Evolutionary conservation across 2,329 filamentous ascomycete species (phyloP), one percentile per base, ranked within the genome.

Genomic region (Colletotrichum sp.): DNA sequence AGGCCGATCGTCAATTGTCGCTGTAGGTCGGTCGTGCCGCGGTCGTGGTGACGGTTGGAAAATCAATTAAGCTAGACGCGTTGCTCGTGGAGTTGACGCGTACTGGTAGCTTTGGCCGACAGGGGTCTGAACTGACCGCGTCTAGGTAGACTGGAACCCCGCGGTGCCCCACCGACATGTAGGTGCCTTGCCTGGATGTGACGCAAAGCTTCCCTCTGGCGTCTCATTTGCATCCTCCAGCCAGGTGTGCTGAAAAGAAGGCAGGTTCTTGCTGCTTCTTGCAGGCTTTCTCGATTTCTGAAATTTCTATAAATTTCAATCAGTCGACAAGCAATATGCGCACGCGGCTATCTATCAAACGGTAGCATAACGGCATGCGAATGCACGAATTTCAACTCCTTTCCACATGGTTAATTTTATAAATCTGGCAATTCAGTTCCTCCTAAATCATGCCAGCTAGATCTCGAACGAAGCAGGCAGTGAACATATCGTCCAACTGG

Each of bases 11-110:
- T 62, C 32, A 15, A 21, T 36, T 63, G 7, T 49, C 49, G 59
- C 36, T 21, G 64, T 32, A 36, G 55, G 64, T 49, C 28, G 34
- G n/a, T 71, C 15, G 57, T 57, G n/a, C 32, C 6, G 28, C 21
- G 21, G 28, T 21, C 32, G 59, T 60, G 49, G 34, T 65, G 70
- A 74, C 49, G 34, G 34, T 52, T 32, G 32, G 49, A 34, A 76
- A 74, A 69, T 74, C 74, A 74, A 76, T 76, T 76, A 76, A 76
- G 73, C 24, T 16, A 55, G 71, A 76, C 74, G 71, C 74, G 73
- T 39, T 49, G 30, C 36, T 39, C 72, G 69, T 52, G 70, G 28
- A 69, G 21, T 36, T 39, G 59, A 74, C 74, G 74, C 74, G 74
- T 76, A n/a, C 39, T 63, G 39, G 55, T 52, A 73, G 64, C 64